A percentile compares a stretch with the other conserved stretches of the same genome.
Conservation (phyloP, 2,329 filamentous ascomycete genomes). For the Aspergillus sp. region DNA sequence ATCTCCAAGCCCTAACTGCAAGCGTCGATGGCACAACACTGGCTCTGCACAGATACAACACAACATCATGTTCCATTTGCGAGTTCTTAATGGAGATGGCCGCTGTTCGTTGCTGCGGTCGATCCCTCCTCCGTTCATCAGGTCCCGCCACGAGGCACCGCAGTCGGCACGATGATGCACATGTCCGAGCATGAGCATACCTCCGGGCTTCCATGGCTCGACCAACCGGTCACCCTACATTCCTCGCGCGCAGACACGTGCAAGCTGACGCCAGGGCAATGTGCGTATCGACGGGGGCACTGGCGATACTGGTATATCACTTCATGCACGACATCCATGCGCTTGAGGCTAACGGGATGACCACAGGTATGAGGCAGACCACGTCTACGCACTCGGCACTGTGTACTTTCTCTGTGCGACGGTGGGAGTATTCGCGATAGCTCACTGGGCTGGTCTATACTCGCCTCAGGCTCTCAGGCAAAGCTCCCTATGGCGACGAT, state of each 20-base stretch:
- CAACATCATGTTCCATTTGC: not conserved
- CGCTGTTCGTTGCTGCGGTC: too few relatives aligned
- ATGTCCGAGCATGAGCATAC: conserved; percentile 7
- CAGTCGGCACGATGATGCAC: conserved; percentile 13
- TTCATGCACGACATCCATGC: not conserved
- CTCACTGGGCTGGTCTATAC: conserved; percentile 29
- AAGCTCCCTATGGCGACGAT: conserved; percentile 30
- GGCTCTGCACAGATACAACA: not conserved
- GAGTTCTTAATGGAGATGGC: too few relatives aligned
- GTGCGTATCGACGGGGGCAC: conserved; percentile 23
- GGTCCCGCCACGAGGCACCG: too few relatives aligned
- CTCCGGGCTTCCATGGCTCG: conserved; percentile 27
- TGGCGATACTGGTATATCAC: conserved; percentile 33
- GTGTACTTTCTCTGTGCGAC: conserved; percentile 53
- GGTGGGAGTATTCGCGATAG: conserved; percentile 51
- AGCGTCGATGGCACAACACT: not conserved
- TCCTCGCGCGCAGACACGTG: conserved; percentile 29
- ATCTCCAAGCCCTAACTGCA: not conserved
- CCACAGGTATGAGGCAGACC: conserved; percentile 55
- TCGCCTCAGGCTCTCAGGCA: conserved; percentile 28
- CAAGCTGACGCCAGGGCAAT: conserved; percentile 29
- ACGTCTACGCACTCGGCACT: conserved; percentile 53
- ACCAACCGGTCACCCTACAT: conserved; percentile 32
- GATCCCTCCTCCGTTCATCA: too few relatives aligned
- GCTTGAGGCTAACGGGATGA: not conserved